Evolutionary conservation across 2,329 filamentous ascomycete genomes (phyloP), one percentile per base, ranked within the genome.

Genomic region (Penicillium frequentans): DNA sequence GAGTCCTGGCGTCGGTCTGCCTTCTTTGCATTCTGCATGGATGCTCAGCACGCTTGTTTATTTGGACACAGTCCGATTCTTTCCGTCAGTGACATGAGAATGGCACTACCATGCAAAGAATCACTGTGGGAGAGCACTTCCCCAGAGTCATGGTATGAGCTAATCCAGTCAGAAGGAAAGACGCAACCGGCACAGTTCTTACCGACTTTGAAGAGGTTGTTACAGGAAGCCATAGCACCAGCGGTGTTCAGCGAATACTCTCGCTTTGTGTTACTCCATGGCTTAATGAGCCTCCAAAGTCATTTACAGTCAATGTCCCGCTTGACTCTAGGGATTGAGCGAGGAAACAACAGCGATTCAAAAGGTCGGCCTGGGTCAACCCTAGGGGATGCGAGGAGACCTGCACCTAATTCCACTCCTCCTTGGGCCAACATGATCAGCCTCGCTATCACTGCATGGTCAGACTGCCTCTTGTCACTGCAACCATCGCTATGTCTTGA

Each of bases 1-100:
- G 48, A 50, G 24, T 50, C 48, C 4, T 50, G 48, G 48, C 48
- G 48, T 14, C 48, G 48, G 14, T 26, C 48, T 16, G 48, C 48
- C 19, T 50, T 50, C 26, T 50, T 50, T 19, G 48, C 48, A 13
- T 39, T 50, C 24, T n/a, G 16, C 14, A 50, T 50, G 48, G 48
- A 50, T 50, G 48, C 48, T n/a, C 48, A 50, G 21, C 48, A 50
- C 8, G 48, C 48, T 19, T 50, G 48, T 11, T 14, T 50, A 39
- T 50, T 50, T 19, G 48, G 48, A 27, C 48, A 45, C 33, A 19
- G 8, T 7, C 45, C 45, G 6, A 16, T 48, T 11, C 45, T 48
- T 8, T 48, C 45, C 7, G 27, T 48, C 27, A 48, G 8, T 13
- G 45, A 48, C 11, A 33, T 48, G 27, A 10, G 27, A 8, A 48